Conservation (phyloP, 2,329 filamentous ascomycete genomes). For the Aureobasidium sp. region DNA sequence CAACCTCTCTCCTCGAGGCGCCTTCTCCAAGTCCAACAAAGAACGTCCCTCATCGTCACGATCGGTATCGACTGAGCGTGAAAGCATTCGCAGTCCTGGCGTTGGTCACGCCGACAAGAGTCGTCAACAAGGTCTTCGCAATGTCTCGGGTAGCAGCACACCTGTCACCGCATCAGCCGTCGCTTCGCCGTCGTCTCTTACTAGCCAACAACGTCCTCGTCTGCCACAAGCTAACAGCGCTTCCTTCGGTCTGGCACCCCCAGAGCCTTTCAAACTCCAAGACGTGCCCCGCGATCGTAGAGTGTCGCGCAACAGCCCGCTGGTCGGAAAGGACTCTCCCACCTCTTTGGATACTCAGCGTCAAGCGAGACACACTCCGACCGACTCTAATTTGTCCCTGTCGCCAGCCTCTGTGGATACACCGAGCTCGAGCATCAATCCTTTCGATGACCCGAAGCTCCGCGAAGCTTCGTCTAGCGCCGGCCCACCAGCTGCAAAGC, state of each 20-base stretch:
- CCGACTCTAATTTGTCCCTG: constrained; percentile 12
- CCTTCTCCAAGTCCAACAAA: constrained; percentile 35
- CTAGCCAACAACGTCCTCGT: constrained; percentile 23
- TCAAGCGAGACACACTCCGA: constrained; percentile 1
- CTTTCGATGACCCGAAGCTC: constrained; percentile 33
- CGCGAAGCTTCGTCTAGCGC: constrained; percentile 25
- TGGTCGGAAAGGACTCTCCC: constrained; percentile 19
- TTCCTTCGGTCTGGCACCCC: constrained; percentile 23
- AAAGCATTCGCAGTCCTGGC: constrained; percentile 18
- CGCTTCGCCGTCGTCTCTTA: constrained; percentile 23
- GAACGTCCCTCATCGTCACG: constrained; percentile 34
- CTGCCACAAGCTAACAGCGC: constrained; percentile 24
- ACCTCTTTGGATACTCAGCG: neutral
- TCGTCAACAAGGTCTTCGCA: constrained; percentile 41
- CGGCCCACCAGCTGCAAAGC: constrained; percentile 32
- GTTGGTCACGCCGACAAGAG: neutral
- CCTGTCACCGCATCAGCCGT: constrained; percentile 22
- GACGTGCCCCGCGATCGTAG: constrained; percentile 66
- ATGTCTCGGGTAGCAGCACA: constrained; percentile 23
- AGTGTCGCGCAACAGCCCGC: constrained; percentile 31
- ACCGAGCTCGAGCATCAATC: constrained; percentile 32
- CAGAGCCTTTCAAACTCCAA: constrained; percentile 62
- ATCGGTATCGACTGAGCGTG: constrained; percentile 40
- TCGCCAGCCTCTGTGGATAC: constrained; percentile 35
- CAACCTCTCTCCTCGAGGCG: constrained; percentile 34